Percentiles rank a stretch among this genome's conserved stretches.
Conservation (phyloP, 1,139 yeast species). For the Taphrina confusa region DNA sequence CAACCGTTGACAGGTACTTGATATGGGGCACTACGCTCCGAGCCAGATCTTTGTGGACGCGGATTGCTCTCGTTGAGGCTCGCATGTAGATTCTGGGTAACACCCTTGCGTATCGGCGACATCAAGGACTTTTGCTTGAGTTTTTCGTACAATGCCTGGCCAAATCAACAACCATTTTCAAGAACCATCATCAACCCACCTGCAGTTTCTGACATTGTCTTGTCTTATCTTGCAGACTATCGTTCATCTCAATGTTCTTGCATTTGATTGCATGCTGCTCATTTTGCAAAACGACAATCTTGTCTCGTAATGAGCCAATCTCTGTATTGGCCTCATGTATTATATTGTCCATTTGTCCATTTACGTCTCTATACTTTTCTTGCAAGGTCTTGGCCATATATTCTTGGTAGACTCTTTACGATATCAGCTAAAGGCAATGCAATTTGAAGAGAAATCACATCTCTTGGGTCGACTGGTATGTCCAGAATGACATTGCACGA, state of each 20-base stretch:
- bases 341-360: conserved; percentile 26
- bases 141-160: conserved; percentile 36
- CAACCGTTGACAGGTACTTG: no score
- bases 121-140: conserved; percentile 37
- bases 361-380: conserved; percentile 35
- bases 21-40: no score
- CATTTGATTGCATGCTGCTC: conserved; percentile 30
- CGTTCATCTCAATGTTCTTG: conserved; percentile 33
- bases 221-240: conserved; percentile 36
- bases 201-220: conserved; percentile 38
- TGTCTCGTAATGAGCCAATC: conserved; percentile 32
- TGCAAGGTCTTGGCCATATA: conserved; percentile 32
- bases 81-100: conserved; percentile 19
- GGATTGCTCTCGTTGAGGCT: neutral
- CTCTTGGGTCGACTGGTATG: conserved; percentile 39
- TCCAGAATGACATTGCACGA: conserved; percentile 39
- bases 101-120: conserved; percentile 36
- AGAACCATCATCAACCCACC: no score
- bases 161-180: neutral
- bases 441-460: conserved; percentile 25
- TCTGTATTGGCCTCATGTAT: conserved; percentile 36
- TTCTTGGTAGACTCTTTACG: conserved; percentile 37
- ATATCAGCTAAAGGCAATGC: neutral
- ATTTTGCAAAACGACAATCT: conserved; percentile 12
- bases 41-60: no score